phyloP scores from a whole-genome alignment of 495 filamentous ascomycete species.

The Penicillium salamii region DNA sequence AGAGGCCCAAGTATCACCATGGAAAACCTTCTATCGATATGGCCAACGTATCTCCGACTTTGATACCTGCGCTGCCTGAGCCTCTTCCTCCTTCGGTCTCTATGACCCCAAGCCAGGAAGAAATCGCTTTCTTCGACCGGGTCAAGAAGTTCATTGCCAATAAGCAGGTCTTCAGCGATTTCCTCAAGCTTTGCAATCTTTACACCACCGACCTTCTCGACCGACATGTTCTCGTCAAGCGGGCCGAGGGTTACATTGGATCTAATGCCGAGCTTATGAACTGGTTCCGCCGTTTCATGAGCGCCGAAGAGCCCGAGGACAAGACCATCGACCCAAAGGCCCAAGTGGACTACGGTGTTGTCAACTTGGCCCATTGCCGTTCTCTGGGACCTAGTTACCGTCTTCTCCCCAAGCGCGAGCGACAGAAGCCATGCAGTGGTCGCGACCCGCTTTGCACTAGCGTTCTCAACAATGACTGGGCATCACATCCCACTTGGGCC shows the following conservation, averaged over 20 bases:
- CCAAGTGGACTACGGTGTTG: constrained; percentile 65
- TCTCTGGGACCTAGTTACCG: constrained; percentile 93
- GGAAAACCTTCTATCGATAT: constrained; percentile 64
- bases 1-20: constrained; percentile 62
- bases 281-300: constrained; percentile 81
- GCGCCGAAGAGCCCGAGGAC: constrained; percentile 63
- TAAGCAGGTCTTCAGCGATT: constrained; percentile 86
- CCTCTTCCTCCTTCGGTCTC: constrained; percentile 69
- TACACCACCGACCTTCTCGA: constrained; percentile 90
- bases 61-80: constrained; percentile 83
- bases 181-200: constrained; percentile 91
- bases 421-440: constrained; percentile 83
- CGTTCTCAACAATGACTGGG: constrained; percentile 97
- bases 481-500: constrained; percentile 97
- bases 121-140: constrained; percentile 90
- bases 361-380: constrained; percentile 89
- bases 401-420: constrained; percentile 82
- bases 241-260: constrained; percentile 82
- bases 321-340: constrained; percentile 77
- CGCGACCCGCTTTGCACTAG: constrained; percentile 88
- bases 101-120: constrained; percentile 64
- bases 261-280: constrained; percentile 79
- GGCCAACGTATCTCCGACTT: constrained; percentile 75
- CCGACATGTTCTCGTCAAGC: constrained; percentile 71
- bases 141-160: constrained; percentile 96